Base-by-base conservation (phyloP, 257 asterid genomes). In the Scutellaria galericulata region DNA sequence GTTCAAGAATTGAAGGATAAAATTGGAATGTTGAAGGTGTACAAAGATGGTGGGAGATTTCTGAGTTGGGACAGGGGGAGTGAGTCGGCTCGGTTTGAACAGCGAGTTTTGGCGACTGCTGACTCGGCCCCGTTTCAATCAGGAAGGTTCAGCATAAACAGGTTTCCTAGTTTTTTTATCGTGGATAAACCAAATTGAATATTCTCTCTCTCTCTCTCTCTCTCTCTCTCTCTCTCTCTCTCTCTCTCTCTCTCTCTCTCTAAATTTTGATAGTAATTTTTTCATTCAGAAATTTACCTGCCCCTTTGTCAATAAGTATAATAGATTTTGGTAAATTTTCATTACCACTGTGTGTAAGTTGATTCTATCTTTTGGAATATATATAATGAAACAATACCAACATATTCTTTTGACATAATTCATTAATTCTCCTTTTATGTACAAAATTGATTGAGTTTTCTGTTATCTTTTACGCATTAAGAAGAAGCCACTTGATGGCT, bases 21-120 rank as follows among this genome's bases (percentile, higher is more conserved):
- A 15, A 18, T 80, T 48, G 88, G 71, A 72, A 72, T 48, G 66
- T 27, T 80, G 66, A 82, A 86, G 68, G 81, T 54, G 6, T 18
- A 67, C 13, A 61, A 18, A 44, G 82, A 68, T 0, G 84, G 77
- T 14, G 79, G 82, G 63, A 76, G 37, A 27, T 63, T 83, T 77
- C 15, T 86, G 68, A 81, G 71, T 11, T 82, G 70, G 70, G 77
- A 60, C 15, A 77, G 15, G 71, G 57, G 14, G 22, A 80, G 85
- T 44, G 88, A 90, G 89, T 90, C 97, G 4, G 88, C 89, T 83
- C 93, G 97, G 82, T 83, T 81, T 5, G 84, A 35, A 0, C 58
- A 58, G 18, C 78, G 85, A 53, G 85, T 69, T 72, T 5, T 62
- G 40, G 53, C 6, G 12, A 14, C 27, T 2, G 70, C 31, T 74